These are phyloP conservation scores for Lonicera japonica DNA, from an alignment of 129 eudicot species.

Conservation along the genomic window DNA sequence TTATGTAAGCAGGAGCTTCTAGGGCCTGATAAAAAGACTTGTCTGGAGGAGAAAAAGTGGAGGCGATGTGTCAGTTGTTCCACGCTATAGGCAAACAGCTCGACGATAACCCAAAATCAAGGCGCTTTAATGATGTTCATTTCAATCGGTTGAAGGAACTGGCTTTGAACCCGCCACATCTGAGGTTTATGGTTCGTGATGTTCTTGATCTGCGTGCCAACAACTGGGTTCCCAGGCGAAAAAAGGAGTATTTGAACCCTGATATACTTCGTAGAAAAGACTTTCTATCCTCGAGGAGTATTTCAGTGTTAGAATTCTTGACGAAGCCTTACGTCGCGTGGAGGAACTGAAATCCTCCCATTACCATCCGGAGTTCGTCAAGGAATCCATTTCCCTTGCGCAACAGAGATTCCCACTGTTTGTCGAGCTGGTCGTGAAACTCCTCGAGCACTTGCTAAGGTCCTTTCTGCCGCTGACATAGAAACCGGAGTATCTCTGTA, in stretches of 20 bases:
- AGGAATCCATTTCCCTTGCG: conserved; percentile 63
- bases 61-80: conserved; percentile 91
- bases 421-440: conserved; percentile 66
- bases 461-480: conserved; percentile 45
- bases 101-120: conserved; percentile 73
- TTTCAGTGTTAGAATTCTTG: conserved; percentile 65
- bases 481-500: conserved; percentile 44
- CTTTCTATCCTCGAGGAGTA: conserved; percentile 73
- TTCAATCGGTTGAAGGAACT: conserved; percentile 69
- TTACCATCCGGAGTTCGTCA: conserved; percentile 69
- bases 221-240: conserved; percentile 87
- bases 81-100: conserved; percentile 86
- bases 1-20: conserved; percentile 61
- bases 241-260: conserved; percentile 57
- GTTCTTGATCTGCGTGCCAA: conserved; percentile 69
- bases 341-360: conserved; percentile 78
- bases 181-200: conserved; percentile 86
- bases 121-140: conserved; percentile 68
- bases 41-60: conserved; percentile 93
- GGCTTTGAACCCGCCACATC: conserved; percentile 52
- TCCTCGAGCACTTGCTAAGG: conserved; percentile 60
- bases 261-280: conserved; percentile 56
- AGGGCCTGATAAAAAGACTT: conserved; percentile 59
- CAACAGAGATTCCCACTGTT: conserved; percentile 77
- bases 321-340: conserved; percentile 79